These are phyloP conservation scores for Xerocomus subilludens DNA, from an alignment of 1,284 basidiomycete species.

Conservation along the genomic window DNA sequence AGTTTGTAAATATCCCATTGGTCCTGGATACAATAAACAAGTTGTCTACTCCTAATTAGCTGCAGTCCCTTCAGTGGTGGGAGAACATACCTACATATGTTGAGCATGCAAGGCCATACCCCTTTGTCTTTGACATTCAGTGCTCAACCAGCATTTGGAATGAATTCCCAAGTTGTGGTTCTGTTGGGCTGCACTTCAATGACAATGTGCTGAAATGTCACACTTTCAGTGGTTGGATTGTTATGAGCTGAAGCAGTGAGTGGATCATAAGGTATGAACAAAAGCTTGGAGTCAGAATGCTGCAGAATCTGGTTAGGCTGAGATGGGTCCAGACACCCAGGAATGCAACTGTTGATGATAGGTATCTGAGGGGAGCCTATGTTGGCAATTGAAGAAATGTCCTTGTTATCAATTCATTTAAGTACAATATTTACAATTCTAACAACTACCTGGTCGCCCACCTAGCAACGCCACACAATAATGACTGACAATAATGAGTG, in stretches of 20 bases:
- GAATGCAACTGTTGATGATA: not conserved
- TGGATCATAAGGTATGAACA: not conserved
- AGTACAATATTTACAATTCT: not conserved
- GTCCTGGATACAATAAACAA: not conserved
- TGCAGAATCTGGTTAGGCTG: not conserved
- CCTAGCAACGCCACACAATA: not conserved
- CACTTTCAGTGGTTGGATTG: not conserved
- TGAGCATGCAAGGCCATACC: not conserved
- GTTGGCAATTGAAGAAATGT: too few species aligned
- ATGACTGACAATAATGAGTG: too few species aligned
- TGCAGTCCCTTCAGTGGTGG: not conserved
- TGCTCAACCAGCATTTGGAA: not conserved
- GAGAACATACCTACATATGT: not conserved
- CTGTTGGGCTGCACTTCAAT: not conserved
- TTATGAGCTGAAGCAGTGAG: not conserved
- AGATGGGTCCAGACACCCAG: not conserved
- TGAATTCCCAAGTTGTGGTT: not conserved
- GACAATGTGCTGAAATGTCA: not conserved
- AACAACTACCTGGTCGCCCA: not conserved
- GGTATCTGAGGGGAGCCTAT: not conserved
- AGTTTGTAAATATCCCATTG: constrained; percentile 1
- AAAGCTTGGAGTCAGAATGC: not conserved
- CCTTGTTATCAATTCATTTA: too few species aligned
- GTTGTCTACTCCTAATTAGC: not conserved
- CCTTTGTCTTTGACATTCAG: not conserved